These are phyloP conservation scores for Ophiostoma angusticollis DNA, from an alignment of 2,329 filamentous ascomycete species.

Conservation along the genomic window DNA sequence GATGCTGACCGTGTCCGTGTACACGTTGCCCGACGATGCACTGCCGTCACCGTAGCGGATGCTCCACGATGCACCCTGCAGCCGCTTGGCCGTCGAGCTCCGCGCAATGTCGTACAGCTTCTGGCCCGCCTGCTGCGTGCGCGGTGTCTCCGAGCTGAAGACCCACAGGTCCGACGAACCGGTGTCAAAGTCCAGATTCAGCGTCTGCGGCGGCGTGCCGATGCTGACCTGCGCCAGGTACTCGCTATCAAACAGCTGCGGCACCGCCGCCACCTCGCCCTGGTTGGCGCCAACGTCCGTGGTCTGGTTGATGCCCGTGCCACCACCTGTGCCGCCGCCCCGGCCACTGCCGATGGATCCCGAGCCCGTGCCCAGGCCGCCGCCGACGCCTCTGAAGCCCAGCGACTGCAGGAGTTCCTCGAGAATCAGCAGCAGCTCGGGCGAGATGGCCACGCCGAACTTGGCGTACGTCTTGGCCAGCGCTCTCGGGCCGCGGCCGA, in stretches of 20 bases:
- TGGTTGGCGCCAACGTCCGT: slow-evolving; percentile 6
- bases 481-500: slow-evolving; percentile 21
- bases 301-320: not conserved
- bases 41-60: slow-evolving; percentile 32
- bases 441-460: slow-evolving; percentile 8
- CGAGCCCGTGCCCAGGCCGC: not conserved
- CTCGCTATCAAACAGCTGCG: slow-evolving; percentile 33
- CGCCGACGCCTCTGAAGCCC: too few species aligned
- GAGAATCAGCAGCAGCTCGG: slow-evolving; percentile 16
- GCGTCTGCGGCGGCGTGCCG: slow-evolving; percentile 36
- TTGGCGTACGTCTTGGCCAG: slow-evolving; percentile 23
- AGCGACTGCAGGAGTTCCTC: slow-evolving; percentile 11
- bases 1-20: slow-evolving; percentile 28
- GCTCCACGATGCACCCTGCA: slow-evolving; percentile 22
- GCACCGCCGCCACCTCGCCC: slow-evolving; percentile 29
- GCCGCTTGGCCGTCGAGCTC: slow-evolving; percentile 25
- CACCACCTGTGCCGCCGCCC: not conserved
- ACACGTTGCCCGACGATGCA: slow-evolving; percentile 29
- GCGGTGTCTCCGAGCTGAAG: slow-evolving; percentile 25
- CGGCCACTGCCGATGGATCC: not conserved
- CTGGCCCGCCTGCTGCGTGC: slow-evolving; percentile 23
- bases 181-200: slow-evolving; percentile 56
- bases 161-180: slow-evolving; percentile 52
- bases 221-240: slow-evolving; percentile 47
- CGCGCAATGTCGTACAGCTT: slow-evolving; percentile 23